phyloP scores from a whole-genome alignment of 495 filamentous ascomycete species.

The Penicillium desertorum region DNA sequence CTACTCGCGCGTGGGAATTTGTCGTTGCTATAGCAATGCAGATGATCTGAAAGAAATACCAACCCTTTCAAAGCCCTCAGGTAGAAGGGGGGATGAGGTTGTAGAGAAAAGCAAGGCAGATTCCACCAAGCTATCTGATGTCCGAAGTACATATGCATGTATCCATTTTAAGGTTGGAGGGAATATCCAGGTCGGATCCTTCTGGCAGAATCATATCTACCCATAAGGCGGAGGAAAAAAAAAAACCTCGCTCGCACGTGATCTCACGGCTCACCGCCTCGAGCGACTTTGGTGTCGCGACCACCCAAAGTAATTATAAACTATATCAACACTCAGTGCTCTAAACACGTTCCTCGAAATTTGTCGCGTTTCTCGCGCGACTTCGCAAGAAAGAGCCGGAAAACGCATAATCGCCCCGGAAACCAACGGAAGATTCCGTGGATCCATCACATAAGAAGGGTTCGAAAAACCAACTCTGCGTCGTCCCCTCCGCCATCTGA shows the following conservation, averaged over 20 bases:
- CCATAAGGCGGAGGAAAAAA: background rate
- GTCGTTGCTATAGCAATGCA: background rate
- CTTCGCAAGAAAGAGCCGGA: background rate
- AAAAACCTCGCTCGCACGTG: background rate
- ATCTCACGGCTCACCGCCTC: background rate
- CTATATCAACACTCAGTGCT: background rate
- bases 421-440: background rate
- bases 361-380: background rate
- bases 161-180: no score
- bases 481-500: conserved; percentile 45
- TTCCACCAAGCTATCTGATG: no score
- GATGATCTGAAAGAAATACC: background rate
- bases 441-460: conserved; percentile 31
- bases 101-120: no score
- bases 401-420: background rate
- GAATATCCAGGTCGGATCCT: background rate
- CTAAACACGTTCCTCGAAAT: background rate
- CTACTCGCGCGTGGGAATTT: background rate
- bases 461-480: conserved; percentile 35
- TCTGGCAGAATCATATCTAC: background rate
- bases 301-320: background rate
- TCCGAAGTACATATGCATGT: no score
- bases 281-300: no score
- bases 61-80: background rate
- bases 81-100: no score